Base-by-base conservation (phyloP, 148 eudicot genomes). In the Amaranthus hypochondriacus region DNA sequence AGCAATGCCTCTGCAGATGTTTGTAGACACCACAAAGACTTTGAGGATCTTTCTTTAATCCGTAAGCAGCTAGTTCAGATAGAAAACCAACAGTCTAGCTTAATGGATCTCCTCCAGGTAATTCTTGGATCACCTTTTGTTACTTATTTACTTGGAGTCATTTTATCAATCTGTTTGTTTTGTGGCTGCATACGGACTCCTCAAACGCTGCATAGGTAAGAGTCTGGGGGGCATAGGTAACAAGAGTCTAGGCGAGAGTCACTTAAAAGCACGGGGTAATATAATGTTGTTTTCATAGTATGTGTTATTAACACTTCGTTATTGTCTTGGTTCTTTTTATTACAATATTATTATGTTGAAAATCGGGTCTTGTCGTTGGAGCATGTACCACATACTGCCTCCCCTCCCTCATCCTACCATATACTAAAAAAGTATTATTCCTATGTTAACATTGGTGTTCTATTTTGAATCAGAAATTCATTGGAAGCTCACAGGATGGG, bases 31-130 rank as follows among this genome's bases (percentile, higher is more conserved):
- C 90, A 83, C 66, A 87, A 83, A 82, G 97, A 89, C 76, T 71
- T 72, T 68, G 98, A 92, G 75, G 96, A 88, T 67, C 85, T 94
- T 66, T 87, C 96, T 62, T 73, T 77, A 73, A 94, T 94, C 67
- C 88, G 89, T 42, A 83, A 86, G 83, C 98, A 94, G 74, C 98
- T 94, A 71, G 83, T 82, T 83, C 93, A 87, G 72, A 92, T 94
- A 71, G 96, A 94, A 76, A 84, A 68, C 66, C 97, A 90, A 82
- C 98, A 94, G 81, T 86, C 96, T 70, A 87, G 79, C 84, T 75
- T 94, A 83, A 78, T 90, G 77, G 87, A 94, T 78, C 67, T 92
- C 71, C 96, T 94, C 62, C 97, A 92, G 98, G 98, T 94, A 83
- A 70, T 72, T 70, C 18, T 73, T 67, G 15, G n/a, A 44, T 44